phyloP scores from a whole-genome alignment of 495 filamentous ascomycete genomes.

The Daldinia grandis region DNA sequence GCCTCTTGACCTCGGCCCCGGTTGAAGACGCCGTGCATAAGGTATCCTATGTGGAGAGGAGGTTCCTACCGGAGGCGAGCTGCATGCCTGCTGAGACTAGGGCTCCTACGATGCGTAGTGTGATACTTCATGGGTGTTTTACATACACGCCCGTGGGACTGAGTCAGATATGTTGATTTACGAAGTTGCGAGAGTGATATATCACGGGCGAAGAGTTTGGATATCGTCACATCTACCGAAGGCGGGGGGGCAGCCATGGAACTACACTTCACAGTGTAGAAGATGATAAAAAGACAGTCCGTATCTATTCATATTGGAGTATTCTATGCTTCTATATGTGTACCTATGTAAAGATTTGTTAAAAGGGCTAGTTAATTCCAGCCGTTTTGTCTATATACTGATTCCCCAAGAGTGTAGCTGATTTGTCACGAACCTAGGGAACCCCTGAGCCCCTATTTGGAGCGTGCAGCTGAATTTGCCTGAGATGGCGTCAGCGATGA shows the following conservation, averaged over 20 bases:
- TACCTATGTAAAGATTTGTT: not conserved
- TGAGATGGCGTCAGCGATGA: not conserved
- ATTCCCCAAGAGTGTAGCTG: not conserved
- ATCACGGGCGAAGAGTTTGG: not conserved
- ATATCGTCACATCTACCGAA: not conserved
- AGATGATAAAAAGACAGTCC: not conserved
- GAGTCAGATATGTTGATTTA: not conserved
- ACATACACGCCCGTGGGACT: not conserved
- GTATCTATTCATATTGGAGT: not conserved
- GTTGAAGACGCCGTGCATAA: not conserved
- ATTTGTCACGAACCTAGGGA: not conserved
- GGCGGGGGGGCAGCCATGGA: not conserved
- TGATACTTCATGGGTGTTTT: not conserved
- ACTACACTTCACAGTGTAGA: not conserved
- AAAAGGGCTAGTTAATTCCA: not conserved
- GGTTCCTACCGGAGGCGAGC: not conserved
- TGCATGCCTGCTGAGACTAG: not conserved
- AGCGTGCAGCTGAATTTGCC: not conserved
- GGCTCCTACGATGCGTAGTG: not conserved
- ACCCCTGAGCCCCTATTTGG: not conserved
- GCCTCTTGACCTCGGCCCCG: not conserved
- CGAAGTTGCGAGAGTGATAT: not conserved
- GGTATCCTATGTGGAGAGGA: not conserved
- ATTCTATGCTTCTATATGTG: not conserved
- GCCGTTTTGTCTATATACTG: not conserved